Evolutionary conservation across 495 filamentous ascomycete species (phyloP), one percentile per base, ranked within the genome.

Genomic region (Xylaria longipes): DNA sequence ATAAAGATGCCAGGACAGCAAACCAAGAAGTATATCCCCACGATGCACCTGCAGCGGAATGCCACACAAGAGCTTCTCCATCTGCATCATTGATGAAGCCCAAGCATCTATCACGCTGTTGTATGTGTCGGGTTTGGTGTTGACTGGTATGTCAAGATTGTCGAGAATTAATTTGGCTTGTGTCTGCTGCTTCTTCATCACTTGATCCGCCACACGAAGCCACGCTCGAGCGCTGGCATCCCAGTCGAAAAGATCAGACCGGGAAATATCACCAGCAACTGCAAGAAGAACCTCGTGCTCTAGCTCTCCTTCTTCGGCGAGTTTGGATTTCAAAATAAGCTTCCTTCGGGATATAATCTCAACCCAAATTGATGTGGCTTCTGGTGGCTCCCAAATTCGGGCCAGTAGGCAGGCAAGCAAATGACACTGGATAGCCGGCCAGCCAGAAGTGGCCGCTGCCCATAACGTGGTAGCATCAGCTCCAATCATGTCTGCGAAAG

Each of bases 1-100:
- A 58, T 79, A 83, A 17, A 83, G 17, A 75, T 84, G 82, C 82
- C 81, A 84, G 8, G 81, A 68, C 27, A 74, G 74, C 3, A 84
- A 41, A 17, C 65, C 82, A 17, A 83, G 75, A 9, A 84, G 70
- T 3, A 78, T 62, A 17, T 69, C 75, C 0, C 77, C 79, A 39
- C 63, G 41, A 0, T 78, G 27, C 4, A 77, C 69, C 29, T 56
- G 22, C 31, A 78, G 75, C 6, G 80, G 72, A 35, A 71, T 46
- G 35, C 79, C 76, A 15, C 69, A 14, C 41, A 81, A 27, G 17
- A 82, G 52, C 15, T 72, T 61, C 12, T 81, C 75, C 43, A 79
- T 50, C 7, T 65, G 52, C 20, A 60, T 65, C 69, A 82, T 54
- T 8, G 78, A 71, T 7, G 73, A 60, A 35, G 39, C 73, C 81